Evolutionary conservation across 257 asterid species (phyloP).

Genomic region (Solanum medicagineum): DNA sequence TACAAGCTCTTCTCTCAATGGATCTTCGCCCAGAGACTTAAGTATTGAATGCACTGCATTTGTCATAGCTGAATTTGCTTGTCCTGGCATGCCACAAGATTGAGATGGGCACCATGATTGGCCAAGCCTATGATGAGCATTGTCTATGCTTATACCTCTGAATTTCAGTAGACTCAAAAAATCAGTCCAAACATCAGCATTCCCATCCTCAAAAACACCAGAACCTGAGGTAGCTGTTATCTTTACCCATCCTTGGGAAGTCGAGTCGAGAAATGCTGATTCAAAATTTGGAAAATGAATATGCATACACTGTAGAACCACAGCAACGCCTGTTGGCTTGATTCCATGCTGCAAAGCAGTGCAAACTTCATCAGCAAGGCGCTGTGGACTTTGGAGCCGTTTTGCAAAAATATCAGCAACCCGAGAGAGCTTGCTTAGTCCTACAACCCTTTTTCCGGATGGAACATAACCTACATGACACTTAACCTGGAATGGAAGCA

Average conservation of each 20-base stretch:
- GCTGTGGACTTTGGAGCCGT: constrained; percentile 87
- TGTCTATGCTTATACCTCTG: constrained; percentile 24
- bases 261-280: constrained; percentile 32
- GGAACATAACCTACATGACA: constrained; percentile 92
- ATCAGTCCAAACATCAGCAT: constrained; percentile 55
- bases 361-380: constrained; percentile 67
- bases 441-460: constrained; percentile 67
- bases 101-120: constrained; percentile 68
- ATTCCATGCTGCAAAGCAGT: constrained; percentile 59
- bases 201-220: constrained; percentile 52
- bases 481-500: constrained; percentile 87
- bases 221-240: constrained; percentile 49
- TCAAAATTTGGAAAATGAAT: constrained; percentile 50
- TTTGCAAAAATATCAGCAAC: constrained; percentile 82
- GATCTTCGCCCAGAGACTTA: constrained; percentile 65
- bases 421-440: constrained; percentile 88
- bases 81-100: constrained; percentile 12
- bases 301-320: constrained; percentile 68
- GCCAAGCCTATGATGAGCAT: neutral
- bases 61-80: constrained; percentile 33
- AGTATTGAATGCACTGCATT: constrained; percentile 56
- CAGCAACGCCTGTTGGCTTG: constrained; percentile 82
- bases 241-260: constrained; percentile 47
- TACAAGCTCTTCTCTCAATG: constrained; percentile 59
- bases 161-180: constrained; percentile 63